Base-by-base conservation (phyloP, 176 grass and related monocot genomes). In the Echinochloa phyllopogon region DNA sequence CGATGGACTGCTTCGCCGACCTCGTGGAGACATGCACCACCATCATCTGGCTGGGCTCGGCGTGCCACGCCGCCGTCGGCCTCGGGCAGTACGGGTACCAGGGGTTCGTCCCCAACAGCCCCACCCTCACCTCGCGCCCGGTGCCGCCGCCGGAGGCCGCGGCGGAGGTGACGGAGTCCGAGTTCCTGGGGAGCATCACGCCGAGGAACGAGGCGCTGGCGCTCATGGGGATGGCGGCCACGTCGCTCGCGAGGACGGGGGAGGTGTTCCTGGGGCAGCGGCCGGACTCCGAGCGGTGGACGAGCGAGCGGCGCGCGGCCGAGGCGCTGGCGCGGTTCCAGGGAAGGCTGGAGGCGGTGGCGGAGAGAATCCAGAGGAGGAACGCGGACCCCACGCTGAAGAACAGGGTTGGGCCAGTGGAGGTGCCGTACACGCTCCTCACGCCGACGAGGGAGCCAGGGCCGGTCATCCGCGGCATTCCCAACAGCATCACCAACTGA, bases 401-500 rank as follows among this genome's bases (percentile, higher is more conserved):
- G 67, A 90, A 94, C 55, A 50, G 92, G 49, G 48, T 71, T 12
- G 88, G 88, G 27, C 72, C 66, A 8, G 92, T 88, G 23, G 24
- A 86, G 73, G 72, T 89, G 8, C 91, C 88, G 10, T 94, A 94
- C 56, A 78, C 87, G 52, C 73, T 88, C 65, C 56, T 94, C 38
- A 78, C 61, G 83, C 92, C 92, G 0, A 85, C 41, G 23, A 80
- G 82, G n/a, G 18, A 69, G 16, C 82, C 92, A 4, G 92, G 85
- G 6, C 82, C 79, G 8, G 79, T 78, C 1, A 60, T 68, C 14
- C 70, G 78, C n/a, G 88, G 92, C 55, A 76, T 94, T 25, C 92
- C 92, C 17, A 94, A 86, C 42, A 90, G 92, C 61, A 83, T 90
- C 62, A 86, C 92, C 27, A 85, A 88, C 78, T 94, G 81, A 86